These are phyloP conservation scores for Xylariomycetidae sp. DNA, from an alignment of 2,329 filamentous ascomycete species.

Conservation along the genomic window DNA sequence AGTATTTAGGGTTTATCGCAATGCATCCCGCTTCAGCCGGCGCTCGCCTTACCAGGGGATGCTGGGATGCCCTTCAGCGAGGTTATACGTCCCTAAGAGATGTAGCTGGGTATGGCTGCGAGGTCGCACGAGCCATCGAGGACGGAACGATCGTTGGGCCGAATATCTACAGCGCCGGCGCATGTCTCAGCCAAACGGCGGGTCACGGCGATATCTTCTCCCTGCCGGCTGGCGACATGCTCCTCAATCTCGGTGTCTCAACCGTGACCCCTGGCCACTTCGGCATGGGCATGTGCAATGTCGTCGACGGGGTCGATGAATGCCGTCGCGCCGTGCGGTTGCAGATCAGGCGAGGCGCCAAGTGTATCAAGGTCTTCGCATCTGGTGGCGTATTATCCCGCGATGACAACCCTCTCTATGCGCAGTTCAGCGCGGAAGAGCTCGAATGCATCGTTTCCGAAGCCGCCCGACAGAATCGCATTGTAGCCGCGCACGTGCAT, in stretches of 20 bases:
- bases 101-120: slow-evolving; percentile 29
- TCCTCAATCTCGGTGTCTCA: slow-evolving; percentile 29
- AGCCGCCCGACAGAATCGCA: slow-evolving; percentile 30
- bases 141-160: slow-evolving; percentile 29
- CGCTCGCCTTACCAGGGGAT: slow-evolving; percentile 27
- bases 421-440: slow-evolving; percentile 36
- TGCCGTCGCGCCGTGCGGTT: slow-evolving; percentile 34
- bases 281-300: slow-evolving; percentile 17
- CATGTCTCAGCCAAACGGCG: slow-evolving; percentile 29
- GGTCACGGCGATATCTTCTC: slow-evolving; percentile 32
- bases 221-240: slow-evolving; percentile 30
- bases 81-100: slow-evolving; percentile 32
- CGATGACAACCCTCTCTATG: slow-evolving; percentile 33
- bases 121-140: slow-evolving; percentile 25
- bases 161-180: slow-evolving; percentile 28
- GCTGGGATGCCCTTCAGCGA: slow-evolving; percentile 34
- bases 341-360: slow-evolving; percentile 36
- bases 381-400: slow-evolving; percentile 35
- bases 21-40: slow-evolving; percentile 28
- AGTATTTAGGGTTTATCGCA: slow-evolving; percentile 15
- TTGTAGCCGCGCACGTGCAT: slow-evolving; percentile 36
- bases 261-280: slow-evolving; percentile 27
- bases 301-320: slow-evolving; percentile 37
- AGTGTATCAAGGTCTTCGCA: slow-evolving; percentile 36
- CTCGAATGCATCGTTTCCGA: slow-evolving; percentile 33